Percentiles rank a stretch among this genome's conserved stretches.
Evolutionary conservation across 805 yeast species (phyloP).

Genomic region (Barnettozyma wickerhamii): DNA sequence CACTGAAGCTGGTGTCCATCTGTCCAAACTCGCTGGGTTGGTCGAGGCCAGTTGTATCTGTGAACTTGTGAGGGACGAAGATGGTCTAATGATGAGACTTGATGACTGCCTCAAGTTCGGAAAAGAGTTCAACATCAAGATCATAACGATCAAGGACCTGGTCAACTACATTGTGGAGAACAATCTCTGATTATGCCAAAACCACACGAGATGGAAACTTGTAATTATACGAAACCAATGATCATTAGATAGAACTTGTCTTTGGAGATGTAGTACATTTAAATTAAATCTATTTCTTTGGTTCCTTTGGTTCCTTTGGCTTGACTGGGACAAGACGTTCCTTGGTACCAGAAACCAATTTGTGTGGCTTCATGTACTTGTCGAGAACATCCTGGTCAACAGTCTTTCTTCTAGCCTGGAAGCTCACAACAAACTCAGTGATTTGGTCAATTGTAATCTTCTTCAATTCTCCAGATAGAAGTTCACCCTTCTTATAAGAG

Average conservation of each 20-base stretch:
- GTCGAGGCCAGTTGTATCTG: conserved; percentile 90
- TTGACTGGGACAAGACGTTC: conserved; percentile 73
- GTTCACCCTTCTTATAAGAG: conserved; percentile 71
- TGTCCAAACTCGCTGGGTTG: conserved; percentile 70
- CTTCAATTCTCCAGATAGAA: conserved; percentile 92
- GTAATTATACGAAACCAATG: no score
- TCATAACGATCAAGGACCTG: conserved; percentile 75
- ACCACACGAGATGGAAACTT: no score
- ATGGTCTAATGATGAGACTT: conserved; percentile 93
- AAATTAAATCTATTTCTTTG: conserved; percentile 1
- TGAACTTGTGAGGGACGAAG: conserved; percentile 88
- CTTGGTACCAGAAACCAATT: conserved; percentile 67
- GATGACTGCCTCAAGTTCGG: conserved; percentile 79
- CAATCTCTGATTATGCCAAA: conserved; percentile 8
- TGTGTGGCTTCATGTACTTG: conserved; percentile 80
- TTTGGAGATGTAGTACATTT: not conserved
- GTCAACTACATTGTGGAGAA: conserved; percentile 43
- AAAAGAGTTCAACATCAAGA: conserved; percentile 53
- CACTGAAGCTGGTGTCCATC: conserved; percentile 94
- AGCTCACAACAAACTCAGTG: conserved; percentile 71
- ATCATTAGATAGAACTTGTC: not conserved
- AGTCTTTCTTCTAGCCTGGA: conserved; percentile 72
- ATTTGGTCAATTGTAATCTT: conserved; percentile 75
- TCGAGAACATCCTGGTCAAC: conserved; percentile 60
- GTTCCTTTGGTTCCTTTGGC: conserved; percentile 32